Base-by-base conservation (phyloP, 257 asterid genomes). In the Anisodus acutangulus region DNA sequence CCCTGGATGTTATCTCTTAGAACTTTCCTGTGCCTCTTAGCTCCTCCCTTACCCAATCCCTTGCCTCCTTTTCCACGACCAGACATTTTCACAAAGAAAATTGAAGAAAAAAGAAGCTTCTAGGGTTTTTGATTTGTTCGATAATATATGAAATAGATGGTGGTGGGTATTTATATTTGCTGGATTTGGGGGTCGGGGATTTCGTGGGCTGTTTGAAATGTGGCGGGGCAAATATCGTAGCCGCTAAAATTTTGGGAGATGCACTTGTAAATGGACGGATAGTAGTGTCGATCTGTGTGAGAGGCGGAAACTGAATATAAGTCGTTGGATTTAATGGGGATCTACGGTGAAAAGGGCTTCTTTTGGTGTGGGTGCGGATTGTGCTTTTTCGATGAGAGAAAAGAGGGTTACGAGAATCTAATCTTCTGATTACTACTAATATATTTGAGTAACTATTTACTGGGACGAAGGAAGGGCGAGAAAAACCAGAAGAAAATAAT, bases 1-100 rank as follows among this genome's bases (percentile, higher is more conserved):
- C 91, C 91, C 74, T 89, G 91, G 76, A 89, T 89, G 84, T 89
- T 89, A 9, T 89, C 91, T 1, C 91, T 79, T 3, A 89, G 88
- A 3, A 89, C 91, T 81, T 89, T 89, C 62, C 91, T 57, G 79
- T 89, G 91, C 76, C 90, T 55, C 86, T 87, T 89, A 35, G 90
- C 91, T 51, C 90, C 91, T 16, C 90, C 91, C 85, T 87, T 87
- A 0, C 91, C 90, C 85, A 87, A 85, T 0, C 90, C 90, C 84
- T 87, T 89, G 9, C 90, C 90, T 71, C 90, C 90, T 84, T 87
- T 87, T 15, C 90, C 90, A 45, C 89, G 88, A 3, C 85, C 88
- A 0, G 85, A 85, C 85, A 85, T 85, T 31, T 60, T 49, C 63
- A 81, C 49, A 45, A 9, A 63, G 45, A 22, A 81, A 63, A 22